phyloP scores from a whole-genome alignment of 805 yeast species.

The Suhomyces prunicola region DNA sequence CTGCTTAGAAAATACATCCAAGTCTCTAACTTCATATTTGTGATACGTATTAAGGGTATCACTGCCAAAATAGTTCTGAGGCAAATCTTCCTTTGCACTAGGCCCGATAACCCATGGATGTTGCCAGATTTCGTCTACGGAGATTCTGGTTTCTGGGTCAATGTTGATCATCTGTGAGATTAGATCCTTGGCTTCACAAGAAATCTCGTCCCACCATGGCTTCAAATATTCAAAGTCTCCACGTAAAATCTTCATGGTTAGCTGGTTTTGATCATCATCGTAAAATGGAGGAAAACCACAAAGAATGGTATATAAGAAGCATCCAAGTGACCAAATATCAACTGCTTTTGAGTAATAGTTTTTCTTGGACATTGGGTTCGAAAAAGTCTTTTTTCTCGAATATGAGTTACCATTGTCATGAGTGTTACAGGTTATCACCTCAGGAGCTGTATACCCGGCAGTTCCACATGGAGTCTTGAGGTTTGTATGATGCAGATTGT shows the following conservation, averaged over 20 bases:
- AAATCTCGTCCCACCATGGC: conserved; percentile 90
- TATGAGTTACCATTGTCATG: conserved; percentile 6
- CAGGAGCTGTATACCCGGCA: conserved; percentile 75
- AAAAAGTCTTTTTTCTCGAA: conserved; percentile 7
- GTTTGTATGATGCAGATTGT: conserved; percentile 6
- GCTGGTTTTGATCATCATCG: conserved; percentile 60
- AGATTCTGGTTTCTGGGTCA: conserved; percentile 65
- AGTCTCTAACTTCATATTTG: conserved; percentile 1
- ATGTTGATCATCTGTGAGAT: conserved; percentile 65
- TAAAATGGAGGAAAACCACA: conserved; percentile 78
- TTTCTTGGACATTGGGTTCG: conserved; percentile 29
- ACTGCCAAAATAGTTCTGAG: conserved; percentile 3
- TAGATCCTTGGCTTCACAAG: conserved; percentile 65
- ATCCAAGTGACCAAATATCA: conserved; percentile 73
- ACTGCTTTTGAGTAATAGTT: conserved; percentile 63
- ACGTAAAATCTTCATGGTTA: conserved; percentile 64
- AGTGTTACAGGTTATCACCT: conserved; percentile 46
- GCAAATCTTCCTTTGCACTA: neutral
- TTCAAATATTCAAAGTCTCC: conserved; percentile 72
- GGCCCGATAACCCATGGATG: conserved; percentile 63
- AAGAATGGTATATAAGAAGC: conserved; percentile 63
- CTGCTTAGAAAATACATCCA: conserved; percentile 1
- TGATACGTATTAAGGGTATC: conserved; percentile 1
- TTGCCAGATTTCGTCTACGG: conserved; percentile 60
- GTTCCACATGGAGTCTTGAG: conserved; percentile 77